Percentiles rank a stretch among this genome's conserved stretches.
Evolutionary conservation across 768 basidiomycete species (phyloP).

Genomic region (Termitomyces sp.): DNA sequence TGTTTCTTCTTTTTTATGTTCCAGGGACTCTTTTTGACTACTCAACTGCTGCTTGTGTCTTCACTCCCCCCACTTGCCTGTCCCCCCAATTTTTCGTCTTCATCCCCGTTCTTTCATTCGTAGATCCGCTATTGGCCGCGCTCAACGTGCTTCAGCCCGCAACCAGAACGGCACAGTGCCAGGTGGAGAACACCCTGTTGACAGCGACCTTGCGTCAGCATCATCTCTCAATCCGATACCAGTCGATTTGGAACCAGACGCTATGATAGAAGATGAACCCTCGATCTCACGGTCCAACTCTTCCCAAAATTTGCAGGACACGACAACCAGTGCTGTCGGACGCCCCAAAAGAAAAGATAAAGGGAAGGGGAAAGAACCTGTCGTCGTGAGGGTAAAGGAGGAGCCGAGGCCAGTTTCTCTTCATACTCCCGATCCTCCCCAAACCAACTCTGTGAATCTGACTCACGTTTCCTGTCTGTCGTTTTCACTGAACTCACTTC

Average conservation of each 20-base stretch:
- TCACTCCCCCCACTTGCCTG: conserved; percentile 11
- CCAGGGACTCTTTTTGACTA: conserved; percentile 13
- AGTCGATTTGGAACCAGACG: conserved; percentile 44
- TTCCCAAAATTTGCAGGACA: conserved; percentile 32
- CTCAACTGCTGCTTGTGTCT: conserved; percentile 15
- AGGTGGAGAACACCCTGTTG: conserved; percentile 28
- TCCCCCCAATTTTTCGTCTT: conserved; percentile 16
- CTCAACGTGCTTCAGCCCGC: conserved; percentile 69
- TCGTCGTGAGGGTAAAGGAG: conserved; percentile 42
- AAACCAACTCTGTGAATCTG: conserved; percentile 32
- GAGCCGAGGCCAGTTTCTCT: conserved; percentile 41
- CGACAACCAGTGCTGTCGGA: conserved; percentile 18
- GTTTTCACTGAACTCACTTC: conserved; percentile 3
- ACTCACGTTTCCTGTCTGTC: background rate
- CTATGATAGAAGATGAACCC: conserved; percentile 54
- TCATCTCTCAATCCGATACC: conserved; percentile 35
- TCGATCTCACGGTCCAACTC: conserved; percentile 64
- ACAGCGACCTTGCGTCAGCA: conserved; percentile 30
- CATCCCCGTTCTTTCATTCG: conserved; percentile 9
- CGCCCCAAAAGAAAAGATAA: conserved; percentile 43
- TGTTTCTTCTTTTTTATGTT: conserved; percentile 24
- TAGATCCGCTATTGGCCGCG: conserved; percentile 58
- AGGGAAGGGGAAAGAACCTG: conserved; percentile 43
- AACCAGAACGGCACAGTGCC: conserved; percentile 44
- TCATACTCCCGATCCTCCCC: conserved; percentile 39